Conservation (phyloP, 768 basidiomycete species). For the Postia placenta region DNA sequence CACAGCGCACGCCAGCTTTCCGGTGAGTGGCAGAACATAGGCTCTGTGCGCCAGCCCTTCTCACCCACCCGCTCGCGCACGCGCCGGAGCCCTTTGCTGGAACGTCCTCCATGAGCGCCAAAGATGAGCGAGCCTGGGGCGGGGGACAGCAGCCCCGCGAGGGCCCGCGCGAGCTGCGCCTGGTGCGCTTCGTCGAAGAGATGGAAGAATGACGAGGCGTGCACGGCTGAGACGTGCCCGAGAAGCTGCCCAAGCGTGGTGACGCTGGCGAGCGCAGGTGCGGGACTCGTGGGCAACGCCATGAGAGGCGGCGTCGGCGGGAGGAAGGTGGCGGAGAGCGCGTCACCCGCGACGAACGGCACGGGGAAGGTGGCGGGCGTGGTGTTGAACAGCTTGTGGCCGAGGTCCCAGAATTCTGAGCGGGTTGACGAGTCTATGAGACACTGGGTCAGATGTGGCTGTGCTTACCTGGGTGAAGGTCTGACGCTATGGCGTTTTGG, state of each 20-base stretch:
- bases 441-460: not conserved
- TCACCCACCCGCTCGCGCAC: not conserved
- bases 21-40: slow-evolving; percentile 31
- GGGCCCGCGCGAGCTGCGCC: slow-evolving; percentile 31
- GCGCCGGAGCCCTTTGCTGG: slow-evolving; percentile 26
- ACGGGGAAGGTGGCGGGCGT: slow-evolving; percentile 46
- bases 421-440: not conserved
- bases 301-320: slow-evolving; percentile 20
- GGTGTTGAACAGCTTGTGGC: slow-evolving; percentile 51
- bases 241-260: slow-evolving; percentile 33
- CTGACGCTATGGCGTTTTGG: slow-evolving; percentile 28
- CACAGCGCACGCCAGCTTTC: slow-evolving; percentile 33
- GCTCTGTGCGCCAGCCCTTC: not conserved
- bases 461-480: slow-evolving; percentile 17
- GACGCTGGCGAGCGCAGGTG: slow-evolving; percentile 26
- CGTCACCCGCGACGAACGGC: slow-evolving; percentile 49
- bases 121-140: slow-evolving; percentile 41
- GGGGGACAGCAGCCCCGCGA: slow-evolving; percentile 38
- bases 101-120: slow-evolving; percentile 31
- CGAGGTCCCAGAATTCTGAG: slow-evolving; percentile 52
- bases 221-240: slow-evolving; percentile 28
- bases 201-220: slow-evolving; percentile 41
- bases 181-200: slow-evolving; percentile 38
- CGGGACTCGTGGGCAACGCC: not conserved
- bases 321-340: slow-evolving; percentile 39